These are phyloP conservation scores for Lachancea waltii DNA, from an alignment of 805 yeast genomes.

Conservation along the genomic window DNA sequence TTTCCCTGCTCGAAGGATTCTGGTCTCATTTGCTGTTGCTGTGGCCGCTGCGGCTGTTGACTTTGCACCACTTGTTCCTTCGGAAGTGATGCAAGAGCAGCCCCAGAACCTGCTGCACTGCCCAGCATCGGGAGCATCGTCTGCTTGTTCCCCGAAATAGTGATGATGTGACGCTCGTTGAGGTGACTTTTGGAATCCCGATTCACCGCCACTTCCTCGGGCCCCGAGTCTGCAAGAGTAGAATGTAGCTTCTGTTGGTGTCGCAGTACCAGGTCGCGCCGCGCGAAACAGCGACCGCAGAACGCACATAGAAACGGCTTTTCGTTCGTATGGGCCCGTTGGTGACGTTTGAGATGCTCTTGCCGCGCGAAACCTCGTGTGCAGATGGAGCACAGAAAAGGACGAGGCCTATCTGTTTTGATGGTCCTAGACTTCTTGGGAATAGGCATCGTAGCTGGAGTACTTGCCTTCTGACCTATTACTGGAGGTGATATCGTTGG, in stretches of 20 bases:
- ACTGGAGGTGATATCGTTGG: too few species aligned
- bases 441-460: slow-evolving; percentile 57
- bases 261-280: slow-evolving; percentile 79
- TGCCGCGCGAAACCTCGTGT: slow-evolving; percentile 93
- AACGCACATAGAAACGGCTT: slow-evolving; percentile 95
- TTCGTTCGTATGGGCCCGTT: slow-evolving; percentile 90
- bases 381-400: slow-evolving; percentile 84
- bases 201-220: slow-evolving; percentile 8
- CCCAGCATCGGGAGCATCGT: slow-evolving; percentile 31
- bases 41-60: background rate
- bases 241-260: slow-evolving; percentile 93
- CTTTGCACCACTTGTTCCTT: background rate
- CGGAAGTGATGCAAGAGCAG: background rate
- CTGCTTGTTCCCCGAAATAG: slow-evolving; percentile 36
- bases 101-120: slow-evolving; percentile 12
- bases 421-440: slow-evolving; percentile 80
- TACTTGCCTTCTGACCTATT: too few species aligned
- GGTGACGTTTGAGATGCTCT: slow-evolving; percentile 92
- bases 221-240: slow-evolving; percentile 35
- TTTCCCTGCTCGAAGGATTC: background rate
- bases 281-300: slow-evolving; percentile 92
- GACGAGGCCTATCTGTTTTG: slow-evolving; percentile 90
- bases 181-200: slow-evolving; percentile 24
- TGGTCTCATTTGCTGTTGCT: background rate
- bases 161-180: slow-evolving; percentile 32